A percentile compares a stretch with the other conserved stretches of the same genome.
These are phyloP conservation scores for Ustilago trichophora DNA, from an alignment of 1,284 basidiomycete species.

Conservation along the genomic window DNA sequence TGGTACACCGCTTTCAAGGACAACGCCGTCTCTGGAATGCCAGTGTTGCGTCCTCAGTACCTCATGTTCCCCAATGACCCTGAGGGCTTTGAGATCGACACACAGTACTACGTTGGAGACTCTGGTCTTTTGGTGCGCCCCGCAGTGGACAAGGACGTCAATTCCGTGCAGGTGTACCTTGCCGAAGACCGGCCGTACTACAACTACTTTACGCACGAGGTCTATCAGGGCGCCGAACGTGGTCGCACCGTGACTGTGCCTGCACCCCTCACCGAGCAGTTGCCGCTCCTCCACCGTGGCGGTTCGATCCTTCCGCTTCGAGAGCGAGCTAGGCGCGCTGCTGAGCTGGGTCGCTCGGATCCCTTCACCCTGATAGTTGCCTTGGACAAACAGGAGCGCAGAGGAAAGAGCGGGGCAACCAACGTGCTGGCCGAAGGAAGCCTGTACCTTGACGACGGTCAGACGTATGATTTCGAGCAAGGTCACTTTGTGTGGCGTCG, in stretches of 20 bases:
- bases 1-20: constrained; percentile 93
- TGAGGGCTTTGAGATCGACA: constrained; percentile 84
- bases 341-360: constrained; percentile 86
- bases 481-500: constrained; percentile 78
- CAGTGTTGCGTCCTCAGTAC: constrained; percentile 77
- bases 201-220: constrained; percentile 77
- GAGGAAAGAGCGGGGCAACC: constrained; percentile 12
- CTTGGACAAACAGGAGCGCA: constrained; percentile 70
- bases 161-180: constrained; percentile 81
- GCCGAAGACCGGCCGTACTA: constrained; percentile 94
- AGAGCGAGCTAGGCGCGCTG: constrained; percentile 84
- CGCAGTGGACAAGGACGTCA: constrained; percentile 79
- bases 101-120: constrained; percentile 91
- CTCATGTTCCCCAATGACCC: constrained; percentile 88
- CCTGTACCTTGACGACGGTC: constrained; percentile 95
- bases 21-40: constrained; percentile 54
- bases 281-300: constrained; percentile 90
- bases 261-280: constrained; percentile 69
- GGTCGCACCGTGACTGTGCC: constrained; percentile 76
- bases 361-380: constrained; percentile 92
- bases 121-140: constrained; percentile 93
- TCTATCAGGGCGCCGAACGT: constrained; percentile 74
- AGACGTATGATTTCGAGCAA: constrained; percentile 78
- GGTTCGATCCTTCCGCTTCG: constrained; percentile 88
- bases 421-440: constrained; percentile 75